These are phyloP conservation scores for Linanthus parryae DNA, from an alignment of 148 eudicot species.

Conservation along the genomic window DNA sequence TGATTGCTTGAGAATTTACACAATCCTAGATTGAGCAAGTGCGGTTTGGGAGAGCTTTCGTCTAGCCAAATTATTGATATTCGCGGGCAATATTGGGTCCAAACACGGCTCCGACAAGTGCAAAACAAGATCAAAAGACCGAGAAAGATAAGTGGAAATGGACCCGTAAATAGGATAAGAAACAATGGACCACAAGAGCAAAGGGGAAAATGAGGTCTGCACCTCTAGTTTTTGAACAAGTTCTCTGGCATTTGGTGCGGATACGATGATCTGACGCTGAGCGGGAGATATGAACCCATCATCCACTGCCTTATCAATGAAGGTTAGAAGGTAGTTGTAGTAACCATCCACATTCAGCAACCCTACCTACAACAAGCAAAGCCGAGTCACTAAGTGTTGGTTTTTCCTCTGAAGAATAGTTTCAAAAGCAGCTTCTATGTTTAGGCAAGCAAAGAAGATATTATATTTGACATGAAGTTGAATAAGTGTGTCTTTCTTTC, in stretches of 20 bases:
- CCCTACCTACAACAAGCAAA: conserved; percentile 69
- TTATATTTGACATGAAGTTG: not conserved
- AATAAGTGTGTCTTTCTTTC: conserved; percentile 1
- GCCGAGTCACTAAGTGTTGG: too few relatives aligned
- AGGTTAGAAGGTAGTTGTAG: conserved; percentile 47
- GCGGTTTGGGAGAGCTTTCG: too few relatives aligned
- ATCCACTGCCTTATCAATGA: conserved; percentile 72
- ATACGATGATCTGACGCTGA: conserved; percentile 61
- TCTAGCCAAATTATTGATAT: too few relatives aligned
- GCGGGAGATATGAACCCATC: conserved; percentile 66
- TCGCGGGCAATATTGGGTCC: too few relatives aligned
- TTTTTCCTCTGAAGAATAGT: not conserved
- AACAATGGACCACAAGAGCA: not conserved
- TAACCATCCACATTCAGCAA: conserved; percentile 78
- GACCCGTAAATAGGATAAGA: not conserved
- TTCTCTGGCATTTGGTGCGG: conserved; percentile 56
- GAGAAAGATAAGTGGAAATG: not conserved
- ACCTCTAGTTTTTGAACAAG: conserved; percentile 74
- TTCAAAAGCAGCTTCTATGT: not conserved
- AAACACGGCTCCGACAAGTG: too few relatives aligned
- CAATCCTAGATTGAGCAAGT: too few relatives aligned
- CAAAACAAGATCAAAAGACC: too few relatives aligned
- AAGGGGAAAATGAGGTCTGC: not conserved
- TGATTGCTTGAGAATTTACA: too few relatives aligned
- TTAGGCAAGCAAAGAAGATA: not conserved